Evolutionary conservation across 2,329 filamentous ascomycete genomes (phyloP), one percentile per base, ranked within the genome.

Genomic region (Ophiognomonia clavigignenti-juglandacearum): DNA sequence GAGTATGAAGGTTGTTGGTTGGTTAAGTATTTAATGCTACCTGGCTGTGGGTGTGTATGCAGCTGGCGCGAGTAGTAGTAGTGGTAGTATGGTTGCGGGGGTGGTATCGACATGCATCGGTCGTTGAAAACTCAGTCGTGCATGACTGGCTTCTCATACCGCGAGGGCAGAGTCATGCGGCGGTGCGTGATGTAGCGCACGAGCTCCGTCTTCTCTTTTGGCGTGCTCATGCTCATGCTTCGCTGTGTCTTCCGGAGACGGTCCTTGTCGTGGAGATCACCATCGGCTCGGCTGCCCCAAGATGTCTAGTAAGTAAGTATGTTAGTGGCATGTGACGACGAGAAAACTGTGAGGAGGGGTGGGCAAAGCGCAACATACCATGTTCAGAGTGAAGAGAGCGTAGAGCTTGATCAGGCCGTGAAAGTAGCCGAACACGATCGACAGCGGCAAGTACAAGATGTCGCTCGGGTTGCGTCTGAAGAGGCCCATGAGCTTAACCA

Each of bases 381-480:
- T 85, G 61, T 86, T 84, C 57, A 91, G 79, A 49, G 91, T 96
- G 56, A 85, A 74, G 52, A 91, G 75, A 34, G 92, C 90, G 61
- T 92, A 92, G 53, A 95, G 74, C 74, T 96, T 96, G 74, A 97
- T 91, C 52, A 90, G 67, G 52, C 91, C 89, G 64, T 97, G 92
- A 59, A 95, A 86, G 68, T 93, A 96, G 42, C 92, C 92, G 67
- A 96, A 97, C 13, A 89, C 53, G 57, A 96, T 82, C 32, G 90
- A 95, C n/a, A 92, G 74, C 1, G 88, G 89, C 42, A 96, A 73
- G 61, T 87, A 86, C 35, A 87, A 62, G 53, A 95, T 69, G 63
- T 96, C 92, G 56, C 78, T 78, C 4, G 92, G 90, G 65, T 95
- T 87, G 54, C 87, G 84, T 59, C 85, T 76, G 68, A 95, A 93